A percentile compares a stretch with the other conserved stretches of the same genome.
Evolutionary conservation across 2,329 filamentous ascomycete genomes (phyloP).

Genomic region (Fusarium sp.): DNA sequence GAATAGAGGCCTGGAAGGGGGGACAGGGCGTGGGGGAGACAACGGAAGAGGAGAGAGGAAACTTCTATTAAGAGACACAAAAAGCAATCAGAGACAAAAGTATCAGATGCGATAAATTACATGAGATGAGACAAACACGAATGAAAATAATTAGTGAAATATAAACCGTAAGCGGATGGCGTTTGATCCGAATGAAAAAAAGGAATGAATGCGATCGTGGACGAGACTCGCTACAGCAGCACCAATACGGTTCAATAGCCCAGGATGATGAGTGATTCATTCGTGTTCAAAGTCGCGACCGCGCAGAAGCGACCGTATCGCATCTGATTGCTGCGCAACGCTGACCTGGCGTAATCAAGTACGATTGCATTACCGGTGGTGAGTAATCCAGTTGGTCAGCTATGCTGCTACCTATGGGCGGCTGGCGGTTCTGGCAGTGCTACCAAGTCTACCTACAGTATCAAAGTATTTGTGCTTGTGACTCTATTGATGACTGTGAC

Average conservation of each 20-base stretch:
- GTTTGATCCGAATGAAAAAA: slow-evolving; percentile 10
- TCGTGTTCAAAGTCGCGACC: slow-evolving; percentile 7
- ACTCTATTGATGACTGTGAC: slow-evolving; percentile 33
- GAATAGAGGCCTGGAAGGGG: background rate
- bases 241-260: slow-evolving; percentile 18
- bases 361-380: background rate
- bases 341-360: slow-evolving; percentile 33
- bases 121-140: slow-evolving; percentile 14
- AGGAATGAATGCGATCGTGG: slow-evolving; percentile 15
- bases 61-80: slow-evolving; percentile 16
- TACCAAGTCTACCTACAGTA: no score
- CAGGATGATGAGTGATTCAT: slow-evolving; percentile 25
- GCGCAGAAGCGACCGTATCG: background rate
- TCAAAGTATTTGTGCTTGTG: slow-evolving; percentile 17
- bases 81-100: slow-evolving; percentile 24
- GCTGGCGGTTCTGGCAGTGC: no score
- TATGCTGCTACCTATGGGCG: no score
- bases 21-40: slow-evolving; percentile 18
- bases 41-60: slow-evolving; percentile 30
- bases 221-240: slow-evolving; percentile 20
- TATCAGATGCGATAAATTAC: slow-evolving; percentile 11
- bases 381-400: slow-evolving; percentile 20
- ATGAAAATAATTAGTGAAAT: background rate
- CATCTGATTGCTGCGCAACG: slow-evolving; percentile 15
- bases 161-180: slow-evolving; percentile 5